Evolutionary conservation across 768 basidiomycete genomes (phyloP), one percentile per base, ranked within the genome.

Genomic region (Tricholoma bakamatsutake): DNA sequence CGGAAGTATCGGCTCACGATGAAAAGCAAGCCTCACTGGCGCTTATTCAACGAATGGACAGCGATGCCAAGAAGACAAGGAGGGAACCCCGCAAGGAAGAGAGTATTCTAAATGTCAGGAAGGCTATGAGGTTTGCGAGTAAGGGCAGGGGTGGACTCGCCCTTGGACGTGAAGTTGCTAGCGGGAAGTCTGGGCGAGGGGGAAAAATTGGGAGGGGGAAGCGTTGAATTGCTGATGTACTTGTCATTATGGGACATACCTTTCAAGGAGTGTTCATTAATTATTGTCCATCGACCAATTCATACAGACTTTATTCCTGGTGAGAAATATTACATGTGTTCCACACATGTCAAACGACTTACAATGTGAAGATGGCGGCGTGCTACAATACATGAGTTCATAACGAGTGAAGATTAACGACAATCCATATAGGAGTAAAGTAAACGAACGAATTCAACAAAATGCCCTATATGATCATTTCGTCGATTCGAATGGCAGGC

Each of bases 71-170:
- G 71, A 87, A 84, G 66, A 79, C 78, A 59, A 79, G 78, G 51
- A 72, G 66, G 52, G 73, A 72, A 40, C 74, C 76, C 10, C 70
- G 66, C 57, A 68, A 71, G 28, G 79, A 71, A 64, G 84, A 76
- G 61, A 77, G 75, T 27, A 81, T 88, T 3, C 69, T 99, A 52
- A 95, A 98, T 67, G 80, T 88, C 0, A 80, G 96, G 55, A 98
- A 98, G 69, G 95, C 95, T 0, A 83, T 98, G 21, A 77, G 88
- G 45, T 77, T 79, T 51, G 86, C 84, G 17, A 90, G 84, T 60
- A 87, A 81, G 67, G 86, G 88, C 1, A 75, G 76, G 53, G 89
- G 88, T 17, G 80, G 81, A 8, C 67, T 80, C 46, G 79, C 87
- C 2, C 67, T 90, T 31, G 82, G 77, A 3, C 69, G 79, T 46